Conservation (phyloP, 2,329 filamentous ascomycete species). For the Penicillium janthinellum region DNA sequence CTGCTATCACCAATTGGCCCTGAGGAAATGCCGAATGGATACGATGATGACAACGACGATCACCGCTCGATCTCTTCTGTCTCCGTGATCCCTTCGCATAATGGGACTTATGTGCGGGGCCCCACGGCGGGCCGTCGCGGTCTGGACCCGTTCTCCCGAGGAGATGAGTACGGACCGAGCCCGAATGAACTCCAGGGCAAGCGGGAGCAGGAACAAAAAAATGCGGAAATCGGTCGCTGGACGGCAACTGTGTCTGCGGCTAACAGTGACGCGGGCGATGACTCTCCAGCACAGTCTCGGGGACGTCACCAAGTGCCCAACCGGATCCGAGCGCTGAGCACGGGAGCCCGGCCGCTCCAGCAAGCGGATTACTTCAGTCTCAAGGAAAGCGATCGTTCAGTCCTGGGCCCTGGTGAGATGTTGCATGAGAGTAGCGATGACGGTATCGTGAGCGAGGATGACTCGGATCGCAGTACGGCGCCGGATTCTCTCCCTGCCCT, state of each 20-base stretch:
- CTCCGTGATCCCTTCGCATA: conserved; percentile 39
- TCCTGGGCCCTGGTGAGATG: conserved; percentile 56
- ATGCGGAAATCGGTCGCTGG: conserved; percentile 57
- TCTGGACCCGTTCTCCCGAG: conserved; percentile 51
- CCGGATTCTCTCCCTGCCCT: conserved; percentile 32
- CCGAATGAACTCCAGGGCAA: conserved; percentile 54
- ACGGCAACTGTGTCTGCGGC: conserved; percentile 53
- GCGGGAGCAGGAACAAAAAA: conserved; percentile 53
- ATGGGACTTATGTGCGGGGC: conserved; percentile 51
- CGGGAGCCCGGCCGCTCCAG: conserved; percentile 36
- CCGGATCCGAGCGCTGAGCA: conserved; percentile 52
- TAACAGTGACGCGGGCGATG: conserved; percentile 44
- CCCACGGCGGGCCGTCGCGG: conserved; percentile 46
- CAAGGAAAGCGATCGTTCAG: conserved; percentile 39
- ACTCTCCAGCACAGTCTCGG: conserved; percentile 23
- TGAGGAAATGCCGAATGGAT: conserved; percentile 30
- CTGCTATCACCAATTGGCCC: conserved; percentile 40
- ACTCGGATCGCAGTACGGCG: conserved; percentile 35
- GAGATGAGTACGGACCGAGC: conserved; percentile 48
- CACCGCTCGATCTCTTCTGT: conserved; percentile 20
- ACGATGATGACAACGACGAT: conserved; percentile 30
- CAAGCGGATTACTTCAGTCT: conserved; percentile 39
- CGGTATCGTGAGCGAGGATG: conserved; percentile 45
- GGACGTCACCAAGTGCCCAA: conserved; percentile 25
- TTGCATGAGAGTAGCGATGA: conserved; percentile 48